These are phyloP conservation scores for Trichoderma aggressivum DNA, from an alignment of 2,329 filamentous ascomycete genomes.

Conservation along the genomic window DNA sequence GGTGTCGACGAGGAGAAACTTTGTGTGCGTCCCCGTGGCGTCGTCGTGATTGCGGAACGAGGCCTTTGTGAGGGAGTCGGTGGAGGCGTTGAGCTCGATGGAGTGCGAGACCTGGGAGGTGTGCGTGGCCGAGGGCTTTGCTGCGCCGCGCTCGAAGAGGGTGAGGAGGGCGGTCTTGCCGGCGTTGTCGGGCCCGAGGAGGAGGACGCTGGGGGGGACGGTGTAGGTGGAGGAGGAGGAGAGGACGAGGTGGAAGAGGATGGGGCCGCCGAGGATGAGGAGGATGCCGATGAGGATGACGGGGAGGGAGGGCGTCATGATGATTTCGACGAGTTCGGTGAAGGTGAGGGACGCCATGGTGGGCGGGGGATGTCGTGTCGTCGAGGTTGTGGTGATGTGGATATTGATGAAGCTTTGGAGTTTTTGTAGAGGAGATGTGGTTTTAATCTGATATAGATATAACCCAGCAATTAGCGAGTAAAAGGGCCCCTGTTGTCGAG, in stretches of 20 bases:
- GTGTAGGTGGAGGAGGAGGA: slow-evolving; percentile 64
- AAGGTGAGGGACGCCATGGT: slow-evolving; percentile 40
- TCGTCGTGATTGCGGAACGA: slow-evolving; percentile 57
- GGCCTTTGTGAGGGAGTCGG: slow-evolving; percentile 40
- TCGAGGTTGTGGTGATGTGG: not conserved
- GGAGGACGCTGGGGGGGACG: slow-evolving; percentile 70
- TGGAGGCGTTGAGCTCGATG: slow-evolving; percentile 54
- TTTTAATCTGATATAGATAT: not conserved
- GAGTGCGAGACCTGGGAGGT: slow-evolving; percentile 50
- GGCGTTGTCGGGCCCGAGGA: slow-evolving; percentile 74
- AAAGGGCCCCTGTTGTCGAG: not conserved
- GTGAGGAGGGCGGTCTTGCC: slow-evolving; percentile 91
- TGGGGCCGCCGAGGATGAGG: slow-evolving; percentile 68
- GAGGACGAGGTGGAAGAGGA: slow-evolving; percentile 74
- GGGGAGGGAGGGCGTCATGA: slow-evolving; percentile 57
- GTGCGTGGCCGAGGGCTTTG: slow-evolving; percentile 46
- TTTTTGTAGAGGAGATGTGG: not conserved
- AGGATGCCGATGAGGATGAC: slow-evolving; percentile 66
- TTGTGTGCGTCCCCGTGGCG: slow-evolving; percentile 55
- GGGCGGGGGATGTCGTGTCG: slow-evolving; percentile 7
- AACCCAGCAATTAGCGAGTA: not conserved
- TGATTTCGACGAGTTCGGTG: slow-evolving; percentile 45
- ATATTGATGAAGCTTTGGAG: not conserved
- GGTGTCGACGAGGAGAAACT: slow-evolving; percentile 79
- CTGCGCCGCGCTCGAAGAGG: slow-evolving; percentile 61